Evolutionary conservation across 2,329 filamentous ascomycete species (phyloP).

Genomic region (Tolypocladium album): DNA sequence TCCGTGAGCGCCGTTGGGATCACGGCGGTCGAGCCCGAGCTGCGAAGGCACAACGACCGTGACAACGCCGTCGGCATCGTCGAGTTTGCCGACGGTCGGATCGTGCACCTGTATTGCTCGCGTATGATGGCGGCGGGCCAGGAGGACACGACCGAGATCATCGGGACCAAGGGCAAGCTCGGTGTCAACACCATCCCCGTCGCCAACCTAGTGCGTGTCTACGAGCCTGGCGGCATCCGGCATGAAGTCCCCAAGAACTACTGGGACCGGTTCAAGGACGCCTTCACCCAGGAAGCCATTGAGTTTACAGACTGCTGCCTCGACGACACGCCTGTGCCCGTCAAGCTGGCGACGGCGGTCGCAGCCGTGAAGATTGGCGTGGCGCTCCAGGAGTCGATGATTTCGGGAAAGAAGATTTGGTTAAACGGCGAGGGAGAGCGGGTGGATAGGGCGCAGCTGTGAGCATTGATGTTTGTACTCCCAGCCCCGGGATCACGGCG

Average conservation of each 20-base stretch:
- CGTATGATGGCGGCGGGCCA: conserved; percentile 61
- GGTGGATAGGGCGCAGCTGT: conserved; percentile 2
- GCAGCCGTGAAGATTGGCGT: conserved; percentile 49
- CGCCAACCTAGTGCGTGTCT: conserved; percentile 42
- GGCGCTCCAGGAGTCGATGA: conserved; percentile 46
- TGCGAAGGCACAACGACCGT: conserved; percentile 15
- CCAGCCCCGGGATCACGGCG: too few relatives aligned
- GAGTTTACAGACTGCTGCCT: conserved; percentile 51
- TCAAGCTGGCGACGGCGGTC: conserved; percentile 46
- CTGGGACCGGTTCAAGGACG: conserved; percentile 50
- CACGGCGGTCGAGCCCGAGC: conserved; percentile 15
- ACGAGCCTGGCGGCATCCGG: conserved; percentile 34
- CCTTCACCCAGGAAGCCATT: conserved; percentile 53
- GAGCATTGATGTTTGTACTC: background rate
- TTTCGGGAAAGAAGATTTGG: conserved; percentile 42
- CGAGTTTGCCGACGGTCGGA: conserved; percentile 53
- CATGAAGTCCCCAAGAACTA: conserved; percentile 51
- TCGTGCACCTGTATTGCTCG: conserved; percentile 53
- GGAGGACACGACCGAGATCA: conserved; percentile 56
- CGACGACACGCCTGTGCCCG: conserved; percentile 41
- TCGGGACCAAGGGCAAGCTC: conserved; percentile 55
- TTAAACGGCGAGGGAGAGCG: conserved; percentile 33
- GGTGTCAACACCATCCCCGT: conserved; percentile 47
- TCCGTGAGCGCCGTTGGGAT: conserved; percentile 17
- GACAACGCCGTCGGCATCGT: conserved; percentile 39